Evolutionary conservation across 2,329 filamentous ascomycete genomes (phyloP), one percentile per base, ranked within the genome.

Genomic region (Paramyrothecium sp.): DNA sequence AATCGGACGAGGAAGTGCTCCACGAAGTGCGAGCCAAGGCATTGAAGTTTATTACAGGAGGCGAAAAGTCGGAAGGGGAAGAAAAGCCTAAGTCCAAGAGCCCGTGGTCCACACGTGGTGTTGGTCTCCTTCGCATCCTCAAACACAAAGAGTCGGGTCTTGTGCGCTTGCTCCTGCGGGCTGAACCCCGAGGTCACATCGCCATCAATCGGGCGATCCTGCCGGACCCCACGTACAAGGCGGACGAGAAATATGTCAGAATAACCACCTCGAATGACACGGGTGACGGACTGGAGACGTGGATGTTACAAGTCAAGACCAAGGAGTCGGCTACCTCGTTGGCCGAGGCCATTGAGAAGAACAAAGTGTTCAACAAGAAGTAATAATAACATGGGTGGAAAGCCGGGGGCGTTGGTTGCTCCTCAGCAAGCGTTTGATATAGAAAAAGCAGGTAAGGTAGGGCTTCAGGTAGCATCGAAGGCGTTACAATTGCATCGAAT

Each of bases 111-210:
- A 86, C 82, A 1, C 84, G 89, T 69, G 91, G 91, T 49, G 77
- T 91, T 8, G 92, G 92, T 0, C 82, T 85, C 12, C 75, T 93
- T 54, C 87, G 89, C 44, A 70, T 96, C 16, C 78, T 96, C 60
- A 89, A 89, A 72, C 83, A 94, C 75, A 89, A 90, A 70, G 80
- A 81, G 17, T 90, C 86, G 1, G 85, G 83, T 20, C 80, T 82
- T 26, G 82, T 87, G 3, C 85, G 91, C 46, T 76, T 95, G 50
- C 75, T 96, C 20, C 75, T 93, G 60, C 86, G 91, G 53, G 85
- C 85, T n/a, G 89, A 92, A 61, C 90, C 90, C 0, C 83, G 87
- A 60, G 91, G 91, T 17, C 84, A 89, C 44, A 78, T 94, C 51
- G 82, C 89, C 3, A 76, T 96, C 66, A 96, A 96, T 74, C 84